Percentiles rank a stretch among this genome's conserved stretches.
Conservation (phyloP, 371 early-diverging fungal species). For the Zychaea mexicana region DNA sequence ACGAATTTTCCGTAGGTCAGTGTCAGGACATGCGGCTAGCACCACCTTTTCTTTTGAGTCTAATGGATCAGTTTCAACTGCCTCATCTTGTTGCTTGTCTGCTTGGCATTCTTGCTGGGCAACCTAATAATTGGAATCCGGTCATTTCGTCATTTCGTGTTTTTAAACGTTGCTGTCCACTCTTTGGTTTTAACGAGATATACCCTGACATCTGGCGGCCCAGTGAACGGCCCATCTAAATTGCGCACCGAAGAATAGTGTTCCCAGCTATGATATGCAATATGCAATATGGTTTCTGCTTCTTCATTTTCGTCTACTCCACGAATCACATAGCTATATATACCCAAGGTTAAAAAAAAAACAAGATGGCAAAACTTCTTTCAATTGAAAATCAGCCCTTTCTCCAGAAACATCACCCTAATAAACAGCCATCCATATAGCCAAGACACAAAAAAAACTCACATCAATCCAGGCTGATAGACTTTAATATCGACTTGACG, state of each 20-base stretch:
- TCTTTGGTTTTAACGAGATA: background rate
- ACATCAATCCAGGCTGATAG: constrained; percentile 78
- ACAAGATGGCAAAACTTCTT: too few species aligned
- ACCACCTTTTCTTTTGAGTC: constrained; percentile 52
- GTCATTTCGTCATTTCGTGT: too few species aligned
- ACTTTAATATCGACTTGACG: constrained; percentile 72
- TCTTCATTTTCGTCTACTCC: constrained; percentile 43
- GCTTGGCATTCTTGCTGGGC: background rate
- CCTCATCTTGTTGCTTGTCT: background rate
- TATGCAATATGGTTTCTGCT: constrained; percentile 60
- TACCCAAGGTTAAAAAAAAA: too few species aligned
- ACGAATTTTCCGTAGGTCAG: constrained; percentile 49
- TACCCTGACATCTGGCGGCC: constrained; percentile 61
- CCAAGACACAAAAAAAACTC: background rate
- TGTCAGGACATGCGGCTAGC: constrained; percentile 47
- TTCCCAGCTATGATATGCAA: constrained; percentile 86
- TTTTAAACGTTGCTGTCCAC: too few species aligned
- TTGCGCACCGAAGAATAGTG: constrained; percentile 83
- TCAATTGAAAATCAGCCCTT: background rate
- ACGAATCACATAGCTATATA: constrained; percentile 68
- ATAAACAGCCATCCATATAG: background rate
- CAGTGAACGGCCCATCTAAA: constrained; percentile 62
- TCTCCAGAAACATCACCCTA: too few species aligned
- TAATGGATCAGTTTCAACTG: constrained; percentile 25
- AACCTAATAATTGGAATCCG: too few species aligned